phyloP scores from a whole-genome alignment of 2,329 filamentous ascomycete species.

The Macroventuria anomochaeta region DNA sequence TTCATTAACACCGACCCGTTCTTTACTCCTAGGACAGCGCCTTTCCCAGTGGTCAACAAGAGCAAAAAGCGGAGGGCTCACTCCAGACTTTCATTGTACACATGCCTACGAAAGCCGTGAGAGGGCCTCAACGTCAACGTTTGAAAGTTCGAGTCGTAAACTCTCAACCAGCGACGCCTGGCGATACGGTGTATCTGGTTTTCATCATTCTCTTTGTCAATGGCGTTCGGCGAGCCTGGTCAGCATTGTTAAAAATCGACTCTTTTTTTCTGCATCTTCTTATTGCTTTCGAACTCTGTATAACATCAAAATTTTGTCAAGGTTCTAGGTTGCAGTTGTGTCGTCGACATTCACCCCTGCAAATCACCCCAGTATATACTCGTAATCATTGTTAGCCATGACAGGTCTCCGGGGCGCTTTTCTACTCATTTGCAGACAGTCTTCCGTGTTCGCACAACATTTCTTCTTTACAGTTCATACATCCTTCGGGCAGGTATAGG shows the following conservation, averaged over 20 bases:
- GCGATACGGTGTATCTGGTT: too few relatives aligned
- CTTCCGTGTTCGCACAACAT: too few relatives aligned
- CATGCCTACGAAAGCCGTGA: too few relatives aligned
- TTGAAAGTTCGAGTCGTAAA: too few relatives aligned
- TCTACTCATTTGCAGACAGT: too few relatives aligned
- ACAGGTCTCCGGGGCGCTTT: too few relatives aligned
- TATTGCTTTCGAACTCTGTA: not conserved
- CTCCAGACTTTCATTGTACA: too few relatives aligned
- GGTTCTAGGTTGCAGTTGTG: not conserved
- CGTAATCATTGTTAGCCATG: not conserved
- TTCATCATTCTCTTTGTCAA: not conserved
- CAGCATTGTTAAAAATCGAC: not conserved
- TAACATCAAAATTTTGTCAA: not conserved
- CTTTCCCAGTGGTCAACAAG: too few relatives aligned
- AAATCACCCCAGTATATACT: not conserved
- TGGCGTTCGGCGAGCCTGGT: slow-evolving; percentile 1
- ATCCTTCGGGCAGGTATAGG: not conserved
- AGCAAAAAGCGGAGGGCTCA: too few relatives aligned
- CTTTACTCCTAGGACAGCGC: too few relatives aligned
- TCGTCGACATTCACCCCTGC: not conserved
- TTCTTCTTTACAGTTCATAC: not conserved
- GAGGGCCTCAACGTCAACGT: too few relatives aligned
- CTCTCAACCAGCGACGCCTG: not conserved
- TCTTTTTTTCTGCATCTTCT: not conserved
- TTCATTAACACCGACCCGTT: too few relatives aligned